Base-by-base conservation (phyloP, 805 yeast species). In the Nematodospora valgi region DNA sequence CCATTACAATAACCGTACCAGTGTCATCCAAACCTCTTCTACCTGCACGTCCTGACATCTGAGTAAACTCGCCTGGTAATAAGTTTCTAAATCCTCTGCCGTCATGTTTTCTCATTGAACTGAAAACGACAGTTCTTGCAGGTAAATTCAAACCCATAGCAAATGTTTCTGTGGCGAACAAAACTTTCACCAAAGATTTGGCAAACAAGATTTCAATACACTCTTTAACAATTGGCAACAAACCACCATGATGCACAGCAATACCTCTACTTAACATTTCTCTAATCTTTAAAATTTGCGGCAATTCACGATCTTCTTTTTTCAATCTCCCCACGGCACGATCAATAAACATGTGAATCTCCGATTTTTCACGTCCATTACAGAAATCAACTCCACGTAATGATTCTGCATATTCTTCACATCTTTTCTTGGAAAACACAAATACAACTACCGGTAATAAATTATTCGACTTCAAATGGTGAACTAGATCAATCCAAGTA, bases 41-140 rank as follows among this genome's bases (percentile, higher is more conserved):
- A 41, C 98, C 98, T 0, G 98, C 98, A 59, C 98, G 76, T 29
- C 98, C 98, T 0, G 97, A 89, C 98, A 93, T 93, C 62, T 91
- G 98, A 0, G 98, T 93, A 56, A 91, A 93, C 57, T 93, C 98
- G 36, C 98, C 98, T 0, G 98, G 96, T 7, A 82, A 71, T 41
- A 93, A 68, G 51, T 82, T 76, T 59, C 98, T 74, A 59, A 86
- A 79, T 0, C 76, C 75, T 20, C 80, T 73, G 30, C 98, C 98
- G 54, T 93, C 98, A 56, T 91, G 96, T 53, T 93, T 93, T 46
- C 91, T 68, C 32, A 83, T 64, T 30, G 83, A 86, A 43, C 87
- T 76, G 57, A 93, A 93, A 1, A 91, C 89, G 23, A 93, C 98
- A 0, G 98, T 93, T 63, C 96, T 80, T 0, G 98, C 91, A 9